These are phyloP conservation scores for Talaromyces funiculosus DNA, from an alignment of 2,329 filamentous ascomycete species.

Conservation along the genomic window DNA sequence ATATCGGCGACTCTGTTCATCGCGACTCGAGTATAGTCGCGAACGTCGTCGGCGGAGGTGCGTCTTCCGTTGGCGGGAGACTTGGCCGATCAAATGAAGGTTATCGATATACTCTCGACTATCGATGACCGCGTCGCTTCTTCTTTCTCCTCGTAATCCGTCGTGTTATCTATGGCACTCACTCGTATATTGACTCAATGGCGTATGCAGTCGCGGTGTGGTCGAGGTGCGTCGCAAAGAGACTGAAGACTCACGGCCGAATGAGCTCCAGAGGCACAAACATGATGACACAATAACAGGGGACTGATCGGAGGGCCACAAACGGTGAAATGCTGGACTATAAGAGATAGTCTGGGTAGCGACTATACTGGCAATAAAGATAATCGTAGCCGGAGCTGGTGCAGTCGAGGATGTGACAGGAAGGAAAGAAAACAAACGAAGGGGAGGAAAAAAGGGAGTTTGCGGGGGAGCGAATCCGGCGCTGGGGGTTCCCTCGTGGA, in stretches of 20 bases:
- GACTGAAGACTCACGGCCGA: constrained; percentile 10
- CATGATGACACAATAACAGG: constrained; percentile 8
- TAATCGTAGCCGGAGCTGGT: not conserved
- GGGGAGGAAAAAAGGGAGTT: constrained; percentile 1
- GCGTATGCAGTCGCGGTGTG: not conserved
- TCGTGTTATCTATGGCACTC: not conserved
- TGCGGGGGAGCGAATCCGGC: constrained; percentile 10
- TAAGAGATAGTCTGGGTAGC: not conserved
- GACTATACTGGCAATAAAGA: not conserved
- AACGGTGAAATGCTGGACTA: not conserved
- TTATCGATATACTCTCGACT: not conserved
- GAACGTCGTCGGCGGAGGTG: not conserved
- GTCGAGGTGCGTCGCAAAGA: constrained; percentile 7
- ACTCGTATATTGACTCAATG: not conserved
- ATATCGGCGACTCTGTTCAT: constrained; percentile 40
- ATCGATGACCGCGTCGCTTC: not conserved
- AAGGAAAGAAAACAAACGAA: not conserved
- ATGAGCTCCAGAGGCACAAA: constrained; percentile 2
- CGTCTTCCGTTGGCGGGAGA: constrained; percentile 1
- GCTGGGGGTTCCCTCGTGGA: constrained; percentile 12
- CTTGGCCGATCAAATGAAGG: not conserved
- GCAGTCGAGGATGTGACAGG: not conserved
- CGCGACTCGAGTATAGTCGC: constrained; percentile 14
- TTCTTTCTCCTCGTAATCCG: not conserved
- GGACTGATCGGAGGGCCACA: not conserved